Conservation (phyloP, 2,329 filamentous ascomycete species). For the Orbilia brochopaga region DNA sequence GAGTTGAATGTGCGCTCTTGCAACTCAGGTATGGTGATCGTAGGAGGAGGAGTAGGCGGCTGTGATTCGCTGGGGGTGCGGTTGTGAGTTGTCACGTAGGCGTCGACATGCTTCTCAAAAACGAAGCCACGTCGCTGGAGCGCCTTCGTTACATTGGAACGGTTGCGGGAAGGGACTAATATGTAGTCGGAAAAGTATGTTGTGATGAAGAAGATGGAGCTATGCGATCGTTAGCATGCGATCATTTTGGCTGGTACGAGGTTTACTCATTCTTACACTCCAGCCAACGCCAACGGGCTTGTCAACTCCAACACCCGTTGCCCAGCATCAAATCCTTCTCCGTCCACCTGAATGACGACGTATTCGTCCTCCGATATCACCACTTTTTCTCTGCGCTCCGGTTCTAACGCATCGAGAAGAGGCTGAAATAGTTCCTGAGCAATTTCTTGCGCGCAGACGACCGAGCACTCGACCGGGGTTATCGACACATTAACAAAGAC, state of each 20-base stretch:
- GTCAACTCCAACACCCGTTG: slow-evolving; percentile 91
- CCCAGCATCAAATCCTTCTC: slow-evolving; percentile 86
- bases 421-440: slow-evolving; percentile 77
- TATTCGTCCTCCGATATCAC: slow-evolving; percentile 83
- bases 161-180: slow-evolving; percentile 78
- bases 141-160: slow-evolving; percentile 75
- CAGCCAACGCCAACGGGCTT: slow-evolving; percentile 84
- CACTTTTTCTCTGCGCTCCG: slow-evolving; percentile 62
- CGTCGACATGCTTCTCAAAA: slow-evolving; percentile 73
- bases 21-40: slow-evolving; percentile 77
- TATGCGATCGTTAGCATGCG: slow-evolving; percentile 57
- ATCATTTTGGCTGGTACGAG: slow-evolving; percentile 1
- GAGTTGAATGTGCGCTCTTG: slow-evolving; percentile 81
- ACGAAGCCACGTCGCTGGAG: slow-evolving; percentile 81
- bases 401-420: slow-evolving; percentile 69
- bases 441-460: slow-evolving; percentile 81
- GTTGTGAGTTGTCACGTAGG: slow-evolving; percentile 67
- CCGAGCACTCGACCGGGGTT: slow-evolving; percentile 88
- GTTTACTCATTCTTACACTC: slow-evolving; percentile 67
- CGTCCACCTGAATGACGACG: slow-evolving; percentile 86
- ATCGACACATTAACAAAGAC: slow-evolving; percentile 92
- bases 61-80: slow-evolving; percentile 60
- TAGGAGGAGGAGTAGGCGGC: slow-evolving; percentile 71
- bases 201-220: slow-evolving; percentile 96
- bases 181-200: slow-evolving; percentile 99